A percentile compares a stretch with the other conserved stretches of the same genome.
Evolutionary conservation across 2,329 filamentous ascomycete genomes (phyloP).

Genomic region (Aspergillus hortae): DNA sequence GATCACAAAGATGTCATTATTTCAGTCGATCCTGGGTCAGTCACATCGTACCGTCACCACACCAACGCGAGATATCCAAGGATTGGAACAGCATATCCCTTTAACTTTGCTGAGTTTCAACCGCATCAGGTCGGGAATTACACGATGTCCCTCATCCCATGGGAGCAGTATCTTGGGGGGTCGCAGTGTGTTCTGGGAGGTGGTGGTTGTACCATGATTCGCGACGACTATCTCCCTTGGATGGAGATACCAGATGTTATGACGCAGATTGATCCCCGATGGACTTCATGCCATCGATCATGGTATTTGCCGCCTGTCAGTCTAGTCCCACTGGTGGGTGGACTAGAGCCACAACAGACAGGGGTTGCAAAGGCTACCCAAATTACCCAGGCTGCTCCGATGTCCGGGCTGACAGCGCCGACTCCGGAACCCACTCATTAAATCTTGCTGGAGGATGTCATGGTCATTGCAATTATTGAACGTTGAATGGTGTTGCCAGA

Average conservation of each 20-base stretch:
- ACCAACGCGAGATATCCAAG: conserved; percentile 19
- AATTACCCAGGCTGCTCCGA: no score
- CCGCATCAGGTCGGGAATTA: conserved; percentile 16
- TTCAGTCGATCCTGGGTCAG: conserved; percentile 12
- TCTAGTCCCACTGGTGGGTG: conserved; percentile 8
- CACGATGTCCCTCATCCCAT: conserved; percentile 18
- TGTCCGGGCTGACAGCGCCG: no score
- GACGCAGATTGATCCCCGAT: conserved; percentile 14
- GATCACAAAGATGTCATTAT: conserved; percentile 16
- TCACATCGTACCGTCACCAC: conserved; percentile 17
- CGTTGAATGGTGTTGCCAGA: no score
- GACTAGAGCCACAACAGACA: background rate
- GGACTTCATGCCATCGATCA: conserved; percentile 14
- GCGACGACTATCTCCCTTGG: conserved; percentile 20
- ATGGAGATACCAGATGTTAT: conserved; percentile 17
- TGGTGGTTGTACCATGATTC: conserved; percentile 16
- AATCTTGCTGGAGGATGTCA: no score
- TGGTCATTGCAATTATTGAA: no score
- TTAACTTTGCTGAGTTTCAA: conserved; percentile 20
- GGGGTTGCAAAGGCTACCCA: background rate
- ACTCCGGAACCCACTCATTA: no score
- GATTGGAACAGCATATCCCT: conserved; percentile 20
- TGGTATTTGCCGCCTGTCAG: conserved; percentile 24
- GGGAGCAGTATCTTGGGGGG: conserved; percentile 19
- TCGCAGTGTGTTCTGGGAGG: conserved; percentile 14